Evolutionary conservation across 306 rosid species (phyloP).

Genomic region (Cyclanthera cordifolia): DNA sequence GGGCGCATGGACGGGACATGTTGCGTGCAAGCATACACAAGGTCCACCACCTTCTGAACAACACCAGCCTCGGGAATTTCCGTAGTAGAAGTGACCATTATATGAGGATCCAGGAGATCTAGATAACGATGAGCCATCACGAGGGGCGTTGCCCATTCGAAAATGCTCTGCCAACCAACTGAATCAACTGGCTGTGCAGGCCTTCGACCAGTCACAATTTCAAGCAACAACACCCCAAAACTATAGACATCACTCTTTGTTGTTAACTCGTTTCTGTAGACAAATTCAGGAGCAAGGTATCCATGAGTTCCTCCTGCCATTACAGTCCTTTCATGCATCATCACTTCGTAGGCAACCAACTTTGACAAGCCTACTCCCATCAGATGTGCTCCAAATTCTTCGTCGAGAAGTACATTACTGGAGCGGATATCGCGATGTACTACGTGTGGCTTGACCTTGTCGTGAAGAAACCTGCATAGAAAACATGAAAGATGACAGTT

Average conservation of each 20-base stretch:
- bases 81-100: constrained; percentile 42
- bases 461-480: constrained; percentile 69
- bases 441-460: constrained; percentile 94
- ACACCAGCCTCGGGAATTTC: constrained; percentile 58
- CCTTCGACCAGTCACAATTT: constrained; percentile 87
- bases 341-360: constrained; percentile 76
- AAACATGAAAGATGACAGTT: background rate
- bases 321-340: constrained; percentile 81
- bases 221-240: constrained; percentile 85
- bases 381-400: constrained; percentile 89
- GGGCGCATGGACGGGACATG: constrained; percentile 98
- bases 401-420: constrained; percentile 86
- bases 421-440: constrained; percentile 95
- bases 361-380: constrained; percentile 95
- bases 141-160: constrained; percentile 95
- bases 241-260: constrained; percentile 93
- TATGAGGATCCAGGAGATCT: constrained; percentile 83
- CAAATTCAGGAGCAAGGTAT: constrained; percentile 93
- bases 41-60: constrained; percentile 89
- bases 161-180: constrained; percentile 94
- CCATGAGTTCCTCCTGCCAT: constrained; percentile 98
- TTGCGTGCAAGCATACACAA: constrained; percentile 94
- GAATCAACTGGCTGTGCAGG: constrained; percentile 96
- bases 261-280: constrained; percentile 83
- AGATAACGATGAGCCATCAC: constrained; percentile 86